Evolutionary conservation across 2,329 filamentous ascomycete species (phyloP).

Genomic region (Colletotrichum euphorbiae): DNA sequence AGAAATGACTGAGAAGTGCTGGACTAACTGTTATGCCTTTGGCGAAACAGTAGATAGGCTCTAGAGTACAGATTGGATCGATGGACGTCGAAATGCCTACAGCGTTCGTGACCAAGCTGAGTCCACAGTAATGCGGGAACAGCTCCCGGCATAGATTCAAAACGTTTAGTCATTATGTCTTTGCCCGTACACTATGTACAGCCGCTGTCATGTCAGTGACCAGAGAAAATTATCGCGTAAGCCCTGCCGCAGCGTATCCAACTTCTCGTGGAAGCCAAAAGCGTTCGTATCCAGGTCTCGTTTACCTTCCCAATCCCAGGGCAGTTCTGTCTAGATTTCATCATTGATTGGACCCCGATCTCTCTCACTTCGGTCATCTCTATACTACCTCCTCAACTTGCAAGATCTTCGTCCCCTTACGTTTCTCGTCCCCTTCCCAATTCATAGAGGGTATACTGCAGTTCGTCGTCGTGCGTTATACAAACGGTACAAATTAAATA

Average conservation of each 20-base stretch:
- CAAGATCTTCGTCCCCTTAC: background rate
- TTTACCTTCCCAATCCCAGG: slow-evolving; percentile 20
- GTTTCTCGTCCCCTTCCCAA: slow-evolving; percentile 15
- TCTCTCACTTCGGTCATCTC: background rate
- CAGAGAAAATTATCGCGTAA: slow-evolving; percentile 29
- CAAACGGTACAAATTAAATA: slow-evolving; percentile 38
- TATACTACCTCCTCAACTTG: slow-evolving; percentile 7
- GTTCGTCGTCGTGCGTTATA: slow-evolving; percentile 38
- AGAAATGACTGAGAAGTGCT: background rate
- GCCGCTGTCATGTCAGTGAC: slow-evolving; percentile 5
- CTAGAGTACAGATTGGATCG: slow-evolving; percentile 3
- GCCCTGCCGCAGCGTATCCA: slow-evolving; percentile 29
- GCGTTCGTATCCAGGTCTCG: slow-evolving; percentile 9
- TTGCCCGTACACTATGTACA: slow-evolving; percentile 31
- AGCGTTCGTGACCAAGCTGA: too few relatives aligned
- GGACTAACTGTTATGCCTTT: slow-evolving; percentile 15
- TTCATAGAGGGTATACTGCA: slow-evolving; percentile 40
- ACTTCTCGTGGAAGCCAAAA: slow-evolving; percentile 22
- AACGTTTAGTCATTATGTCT: slow-evolving; percentile 32
- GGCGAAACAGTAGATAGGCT: slow-evolving; percentile 13
- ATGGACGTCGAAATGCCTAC: slow-evolving; percentile 3
- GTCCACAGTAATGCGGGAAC: too few relatives aligned
- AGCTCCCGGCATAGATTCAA: background rate
- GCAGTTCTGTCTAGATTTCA: slow-evolving; percentile 37
- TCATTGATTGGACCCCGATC: background rate